Base-by-base conservation (phyloP, 352 stramenopile species). In the Globisporangium irregulare region DNA sequence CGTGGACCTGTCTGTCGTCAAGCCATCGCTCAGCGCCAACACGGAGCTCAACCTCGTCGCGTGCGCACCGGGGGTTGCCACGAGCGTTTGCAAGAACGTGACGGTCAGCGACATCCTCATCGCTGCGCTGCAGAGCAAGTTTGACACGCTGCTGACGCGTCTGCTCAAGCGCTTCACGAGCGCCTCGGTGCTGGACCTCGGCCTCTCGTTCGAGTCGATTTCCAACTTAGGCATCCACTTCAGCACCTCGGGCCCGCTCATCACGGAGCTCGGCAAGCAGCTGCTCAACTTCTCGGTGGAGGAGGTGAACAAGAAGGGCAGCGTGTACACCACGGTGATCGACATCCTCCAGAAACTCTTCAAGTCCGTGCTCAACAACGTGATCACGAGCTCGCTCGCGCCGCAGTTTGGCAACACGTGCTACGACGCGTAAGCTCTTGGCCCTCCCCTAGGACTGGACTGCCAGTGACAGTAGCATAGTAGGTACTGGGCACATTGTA, bases 291-390 rank as follows among this genome's bases (percentile, higher is more conserved):
- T 67, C 32, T 55, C 62, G 32, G 34, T 18, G 12, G 20, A 14
- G 4, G 32, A 34, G 4, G 25, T 67, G n/a, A 67, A 67, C 62
- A 67, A 67, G 62, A 67, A 67, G 34, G 62, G 51, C 20, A 9
- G 14, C 18, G 48, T 67, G 27, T 67, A 59, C 48, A 59, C 14
- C 9, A 67, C 50, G 9, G 24, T 61, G 20, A 50, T 62, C 46
- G 27, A 48, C 29, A 22, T 67, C 2, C 43, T 50, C 48, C 29
- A 67, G 29, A 67, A 59, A n/a, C 29, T 67, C 27, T 48, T 48
- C 51, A 67, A 59, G 62, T 67, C 62, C 12, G n/a, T 67, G 27
- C 25, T 67, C 22, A 67, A 67, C 48, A 61, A 61, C 48, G 20
- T 32, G 1, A 24, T 67, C 27, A 12, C 27, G 18, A 48, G 29